Conservation (phyloP, 2,329 filamentous ascomycete genomes). For the Rutstroemia sp. region DNA sequence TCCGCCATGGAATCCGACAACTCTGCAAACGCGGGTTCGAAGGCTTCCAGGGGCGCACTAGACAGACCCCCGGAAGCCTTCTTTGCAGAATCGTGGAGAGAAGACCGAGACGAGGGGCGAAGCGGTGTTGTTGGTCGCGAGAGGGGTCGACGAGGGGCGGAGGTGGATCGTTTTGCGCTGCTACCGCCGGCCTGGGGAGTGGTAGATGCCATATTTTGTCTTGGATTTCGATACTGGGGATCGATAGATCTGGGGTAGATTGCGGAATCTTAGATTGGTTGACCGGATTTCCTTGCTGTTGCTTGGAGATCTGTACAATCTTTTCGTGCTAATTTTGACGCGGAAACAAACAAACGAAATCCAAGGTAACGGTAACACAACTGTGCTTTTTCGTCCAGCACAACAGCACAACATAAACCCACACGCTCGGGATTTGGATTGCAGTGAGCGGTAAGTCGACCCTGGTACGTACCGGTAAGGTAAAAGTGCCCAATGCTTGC, state of each 20-base stretch:
- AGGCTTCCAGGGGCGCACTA: constrained; percentile 65
- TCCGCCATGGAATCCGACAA: constrained; percentile 91
- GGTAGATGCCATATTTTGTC: constrained; percentile 18
- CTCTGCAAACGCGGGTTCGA: constrained; percentile 90
- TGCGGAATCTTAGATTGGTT: no score
- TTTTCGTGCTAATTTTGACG: no score
- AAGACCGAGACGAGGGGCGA: constrained; percentile 81
- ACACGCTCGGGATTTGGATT: not conserved
- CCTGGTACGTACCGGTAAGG: no score
- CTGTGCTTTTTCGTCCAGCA: not conserved
- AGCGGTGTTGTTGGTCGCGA: constrained; percentile 80
- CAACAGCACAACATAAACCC: not conserved
- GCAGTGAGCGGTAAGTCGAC: no score
- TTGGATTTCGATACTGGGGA: no score
- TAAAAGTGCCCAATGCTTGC: no score
- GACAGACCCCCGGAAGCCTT: constrained; percentile 44
- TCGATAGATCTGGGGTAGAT: no score
- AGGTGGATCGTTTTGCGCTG: constrained; percentile 25
- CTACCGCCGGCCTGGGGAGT: constrained; percentile 23
- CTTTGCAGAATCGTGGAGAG: constrained; percentile 65
- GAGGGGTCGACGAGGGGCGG: constrained; percentile 21
- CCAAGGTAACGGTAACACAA: no score
- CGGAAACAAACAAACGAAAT: no score
- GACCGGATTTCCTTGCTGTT: no score
- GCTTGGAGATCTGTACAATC: no score